phyloP scores from a whole-genome alignment of 2,329 filamentous ascomycete genomes.

The Orbilia brochopaga region DNA sequence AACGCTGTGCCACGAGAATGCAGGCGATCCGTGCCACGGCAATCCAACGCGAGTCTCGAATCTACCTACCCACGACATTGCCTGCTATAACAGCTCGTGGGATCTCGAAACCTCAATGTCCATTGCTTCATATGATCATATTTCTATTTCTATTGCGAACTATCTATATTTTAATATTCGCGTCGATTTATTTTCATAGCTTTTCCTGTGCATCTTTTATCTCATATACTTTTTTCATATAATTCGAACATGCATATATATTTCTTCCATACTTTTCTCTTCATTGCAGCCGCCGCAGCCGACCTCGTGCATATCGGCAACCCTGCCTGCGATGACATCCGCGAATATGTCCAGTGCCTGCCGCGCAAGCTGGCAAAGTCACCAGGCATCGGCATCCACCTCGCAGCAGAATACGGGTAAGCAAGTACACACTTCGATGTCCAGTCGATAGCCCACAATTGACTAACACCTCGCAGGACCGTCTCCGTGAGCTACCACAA shows the following conservation, averaged over 20 bases:
- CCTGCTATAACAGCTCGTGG: too few species aligned
- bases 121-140: not conserved
- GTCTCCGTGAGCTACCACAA: conserved; percentile 21
- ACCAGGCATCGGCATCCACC: conserved; percentile 18
- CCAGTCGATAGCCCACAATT: not conserved
- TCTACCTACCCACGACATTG: conserved; percentile 1
- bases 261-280: not conserved
- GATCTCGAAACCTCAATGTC: not conserved
- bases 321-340: conserved; percentile 12
- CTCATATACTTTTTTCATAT: not conserved
- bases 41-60: not conserved
- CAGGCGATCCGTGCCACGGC: not conserved
- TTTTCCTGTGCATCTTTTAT: not conserved
- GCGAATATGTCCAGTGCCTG: conserved; percentile 22
- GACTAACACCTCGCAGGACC: not conserved
- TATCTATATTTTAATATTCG: too few species aligned
- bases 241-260: not conserved
- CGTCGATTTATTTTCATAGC: not conserved
- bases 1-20: not conserved
- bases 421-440: not conserved
- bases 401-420: conserved; percentile 25
- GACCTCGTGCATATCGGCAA: conserved; percentile 17
- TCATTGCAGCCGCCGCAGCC: conserved; percentile 6
- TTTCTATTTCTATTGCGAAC: not conserved
- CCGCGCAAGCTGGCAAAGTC: conserved; percentile 11